Evolutionary conservation across 371 early-diverging fungal species (phyloP).

Genomic region (Mortierella sp.): DNA sequence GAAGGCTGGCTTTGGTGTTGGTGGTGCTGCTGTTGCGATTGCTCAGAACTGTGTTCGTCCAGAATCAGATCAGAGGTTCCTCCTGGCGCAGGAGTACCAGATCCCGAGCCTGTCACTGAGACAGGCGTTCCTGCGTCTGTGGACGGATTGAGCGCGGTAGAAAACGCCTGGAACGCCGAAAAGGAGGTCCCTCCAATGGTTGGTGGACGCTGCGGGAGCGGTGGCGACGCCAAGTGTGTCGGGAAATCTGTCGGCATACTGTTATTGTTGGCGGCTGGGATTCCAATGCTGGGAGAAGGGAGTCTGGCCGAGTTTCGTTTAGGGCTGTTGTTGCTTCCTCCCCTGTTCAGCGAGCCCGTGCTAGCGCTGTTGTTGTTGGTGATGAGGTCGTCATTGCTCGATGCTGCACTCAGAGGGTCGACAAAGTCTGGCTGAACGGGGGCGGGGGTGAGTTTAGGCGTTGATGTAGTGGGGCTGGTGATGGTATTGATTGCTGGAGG

Average conservation of each 20-base stretch:
- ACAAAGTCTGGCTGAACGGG: constrained; percentile 12
- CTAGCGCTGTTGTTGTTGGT: background rate
- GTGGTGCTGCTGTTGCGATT: background rate
- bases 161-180: constrained; percentile 39
- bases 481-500: background rate
- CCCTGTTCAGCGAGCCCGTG: background rate
- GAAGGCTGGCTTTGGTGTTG: background rate
- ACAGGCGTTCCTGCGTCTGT: constrained; percentile 22
- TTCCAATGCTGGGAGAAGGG: constrained; percentile 28
- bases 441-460: background rate
- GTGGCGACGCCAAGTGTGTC: constrained; percentile 53
- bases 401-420: constrained; percentile 34
- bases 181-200: constrained; percentile 30
- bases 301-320: background rate
- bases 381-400: background rate
- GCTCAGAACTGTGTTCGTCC: background rate
- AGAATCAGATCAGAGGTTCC: background rate
- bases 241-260: constrained; percentile 54
- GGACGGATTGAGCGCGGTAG: constrained; percentile 27
- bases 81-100: background rate
- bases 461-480: background rate
- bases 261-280: constrained; percentile 18
- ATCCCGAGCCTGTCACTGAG: constrained; percentile 2
- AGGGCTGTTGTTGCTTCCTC: background rate
- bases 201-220: constrained; percentile 37